Evolutionary conservation across 805 yeast genomes (phyloP).

Genomic region (Yarrowia keelungensis): DNA sequence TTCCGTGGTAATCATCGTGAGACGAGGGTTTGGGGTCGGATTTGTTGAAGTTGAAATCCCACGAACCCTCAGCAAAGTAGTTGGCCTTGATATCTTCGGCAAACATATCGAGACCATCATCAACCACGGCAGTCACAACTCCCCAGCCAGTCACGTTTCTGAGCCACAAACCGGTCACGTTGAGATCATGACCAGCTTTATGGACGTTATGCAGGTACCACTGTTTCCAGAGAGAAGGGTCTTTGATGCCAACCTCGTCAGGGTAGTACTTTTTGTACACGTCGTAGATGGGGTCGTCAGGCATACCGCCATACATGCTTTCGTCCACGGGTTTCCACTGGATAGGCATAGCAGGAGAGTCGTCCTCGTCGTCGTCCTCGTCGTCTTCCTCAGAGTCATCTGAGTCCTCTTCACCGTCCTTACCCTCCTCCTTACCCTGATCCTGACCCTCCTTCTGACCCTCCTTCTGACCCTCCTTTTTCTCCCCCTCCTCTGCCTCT

Average conservation of each 20-base stretch:
- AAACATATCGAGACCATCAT: constrained; percentile 91
- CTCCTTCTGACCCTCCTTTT: neutral
- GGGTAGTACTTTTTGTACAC: constrained; percentile 13
- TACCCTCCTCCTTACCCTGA: neutral
- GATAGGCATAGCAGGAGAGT: neutral
- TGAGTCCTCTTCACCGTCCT: neutral
- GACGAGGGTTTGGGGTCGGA: constrained; percentile 81
- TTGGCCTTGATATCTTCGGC: constrained; percentile 73
- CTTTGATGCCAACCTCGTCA: constrained; percentile 68
- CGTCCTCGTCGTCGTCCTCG: constrained; percentile 11
- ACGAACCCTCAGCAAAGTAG: constrained; percentile 74
- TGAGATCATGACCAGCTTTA: constrained; percentile 82
- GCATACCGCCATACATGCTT: constrained; percentile 15
- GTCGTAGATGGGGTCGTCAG: constrained; percentile 7
- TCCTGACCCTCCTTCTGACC: neutral
- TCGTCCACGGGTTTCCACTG: constrained; percentile 32
- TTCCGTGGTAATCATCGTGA: constrained; percentile 89
- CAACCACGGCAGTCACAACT: constrained; percentile 85
- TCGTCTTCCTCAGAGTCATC: neutral
- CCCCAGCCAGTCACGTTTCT: constrained; percentile 82
- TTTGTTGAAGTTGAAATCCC: constrained; percentile 86
- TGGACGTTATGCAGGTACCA: constrained; percentile 89
- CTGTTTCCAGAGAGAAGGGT: constrained; percentile 83
- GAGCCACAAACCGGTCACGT: constrained; percentile 85
- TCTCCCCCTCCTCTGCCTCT: neutral